Conservation (phyloP, 805 yeast species). For the Yarrowia bubula region DNA sequence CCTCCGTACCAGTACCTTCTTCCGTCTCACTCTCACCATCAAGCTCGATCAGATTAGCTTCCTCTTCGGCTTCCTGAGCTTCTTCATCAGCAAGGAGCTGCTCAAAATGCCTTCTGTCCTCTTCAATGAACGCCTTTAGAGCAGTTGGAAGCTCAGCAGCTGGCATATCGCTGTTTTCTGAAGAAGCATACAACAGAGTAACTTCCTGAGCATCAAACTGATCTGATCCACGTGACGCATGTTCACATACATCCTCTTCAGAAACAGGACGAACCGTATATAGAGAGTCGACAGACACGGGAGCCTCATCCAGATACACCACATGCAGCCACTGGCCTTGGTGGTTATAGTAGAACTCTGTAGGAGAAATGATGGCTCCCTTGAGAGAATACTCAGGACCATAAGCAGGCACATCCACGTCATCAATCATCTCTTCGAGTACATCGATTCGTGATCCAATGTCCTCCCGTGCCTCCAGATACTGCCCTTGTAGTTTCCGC, state of each 20-base stretch:
- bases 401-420: neutral
- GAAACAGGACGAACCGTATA: neutral
- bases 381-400: conserved; percentile 22
- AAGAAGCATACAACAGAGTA: conserved; percentile 30
- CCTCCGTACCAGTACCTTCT: neutral
- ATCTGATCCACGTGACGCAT: conserved; percentile 30
- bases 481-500: neutral
- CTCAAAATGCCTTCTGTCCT: neutral
- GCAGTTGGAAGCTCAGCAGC: neutral
- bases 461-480: neutral
- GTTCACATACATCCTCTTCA: conserved; percentile 29
- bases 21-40: neutral
- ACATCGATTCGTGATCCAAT: neutral
- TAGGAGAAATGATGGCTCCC: conserved; percentile 27
- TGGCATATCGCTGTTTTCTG: conserved; percentile 13
- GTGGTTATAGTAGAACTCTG: conserved; percentile 21
- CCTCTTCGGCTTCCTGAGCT: neutral
- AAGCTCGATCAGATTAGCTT: neutral
- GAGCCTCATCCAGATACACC: conserved; percentile 5
- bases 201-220: conserved; percentile 34
- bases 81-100: conserved; percentile 2
- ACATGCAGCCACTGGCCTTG: conserved; percentile 22
- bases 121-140: neutral
- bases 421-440: conserved; percentile 5
- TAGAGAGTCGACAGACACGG: conserved; percentile 4